These are phyloP conservation scores for Fraxinus latifolia DNA, from an alignment of 305 asterid genomes.

Conservation along the genomic window DNA sequence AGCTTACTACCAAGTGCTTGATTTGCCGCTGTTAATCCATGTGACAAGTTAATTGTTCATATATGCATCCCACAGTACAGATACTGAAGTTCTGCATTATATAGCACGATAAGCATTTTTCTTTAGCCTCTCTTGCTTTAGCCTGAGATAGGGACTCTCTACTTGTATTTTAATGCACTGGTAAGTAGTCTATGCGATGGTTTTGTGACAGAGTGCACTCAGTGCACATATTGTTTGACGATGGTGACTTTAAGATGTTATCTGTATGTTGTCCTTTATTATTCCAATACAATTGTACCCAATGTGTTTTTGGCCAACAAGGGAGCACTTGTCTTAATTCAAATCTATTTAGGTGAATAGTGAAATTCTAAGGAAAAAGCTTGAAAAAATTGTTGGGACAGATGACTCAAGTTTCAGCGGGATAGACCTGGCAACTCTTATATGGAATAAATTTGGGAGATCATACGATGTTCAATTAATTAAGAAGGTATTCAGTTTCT, in stretches of 20 bases:
- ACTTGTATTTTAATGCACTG: not conserved
- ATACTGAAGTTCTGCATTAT: not conserved
- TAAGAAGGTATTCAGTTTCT: constrained; percentile 60
- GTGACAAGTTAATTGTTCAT: not conserved
- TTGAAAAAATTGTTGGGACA: constrained; percentile 71
- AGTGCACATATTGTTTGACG: not conserved
- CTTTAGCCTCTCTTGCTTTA: not conserved
- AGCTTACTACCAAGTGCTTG: not conserved
- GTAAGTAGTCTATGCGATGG: not conserved
- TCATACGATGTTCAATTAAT: constrained; percentile 91
- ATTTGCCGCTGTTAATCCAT: not conserved
- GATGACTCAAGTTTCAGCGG: constrained; percentile 92
- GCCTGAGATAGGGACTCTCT: not conserved
- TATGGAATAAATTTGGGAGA: constrained; percentile 83
- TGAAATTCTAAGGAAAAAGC: constrained; percentile 57
- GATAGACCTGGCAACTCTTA: constrained; percentile 83
- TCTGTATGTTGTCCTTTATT: not conserved
- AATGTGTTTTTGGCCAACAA: constrained; percentile 7
- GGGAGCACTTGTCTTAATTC: constrained; percentile 22
- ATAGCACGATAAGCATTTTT: not conserved
- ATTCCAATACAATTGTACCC: not conserved
- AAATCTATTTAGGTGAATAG: constrained; percentile 51
- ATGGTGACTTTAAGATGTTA: not conserved
- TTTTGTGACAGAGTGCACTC: not conserved
- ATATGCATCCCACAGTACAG: not conserved